Conservation (phyloP, 202 grass and related monocot genomes). For the Musa balbisiana region DNA sequence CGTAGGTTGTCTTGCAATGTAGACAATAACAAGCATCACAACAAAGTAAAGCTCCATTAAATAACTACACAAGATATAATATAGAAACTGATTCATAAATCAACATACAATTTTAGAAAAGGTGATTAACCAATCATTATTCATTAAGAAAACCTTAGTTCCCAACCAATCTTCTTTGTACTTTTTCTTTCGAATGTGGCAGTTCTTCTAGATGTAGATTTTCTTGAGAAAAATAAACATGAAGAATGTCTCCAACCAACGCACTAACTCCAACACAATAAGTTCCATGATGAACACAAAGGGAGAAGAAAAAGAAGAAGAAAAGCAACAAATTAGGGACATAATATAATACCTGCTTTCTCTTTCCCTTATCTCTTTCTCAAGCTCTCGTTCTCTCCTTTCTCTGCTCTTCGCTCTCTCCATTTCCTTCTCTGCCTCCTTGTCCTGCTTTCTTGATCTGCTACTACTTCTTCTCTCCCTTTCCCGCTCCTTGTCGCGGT, state of each 20-base stretch:
- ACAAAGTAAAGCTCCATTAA: not conserved
- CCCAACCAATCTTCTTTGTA: no score
- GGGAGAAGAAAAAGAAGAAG: no score
- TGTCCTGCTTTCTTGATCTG: constrained; percentile 14
- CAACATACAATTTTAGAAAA: not conserved
- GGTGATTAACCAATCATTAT: not conserved
- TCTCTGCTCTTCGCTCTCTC: constrained; percentile 26
- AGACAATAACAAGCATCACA: not conserved
- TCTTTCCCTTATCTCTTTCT: constrained; percentile 17
- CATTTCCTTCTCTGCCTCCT: constrained; percentile 25
- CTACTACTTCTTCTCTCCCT: constrained; percentile 27
- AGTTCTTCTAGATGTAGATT: not conserved
- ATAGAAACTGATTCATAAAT: not conserved
- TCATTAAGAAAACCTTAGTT: no score
- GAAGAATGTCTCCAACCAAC: no score
- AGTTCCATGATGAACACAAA: not conserved
- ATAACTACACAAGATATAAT: not conserved
- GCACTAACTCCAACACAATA: not conserved
- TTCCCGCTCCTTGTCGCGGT: constrained; percentile 33
- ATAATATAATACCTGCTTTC: constrained; percentile 12
- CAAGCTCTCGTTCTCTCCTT: constrained; percentile 16
- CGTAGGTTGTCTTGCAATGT: not conserved
- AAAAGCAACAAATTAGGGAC: not conserved
- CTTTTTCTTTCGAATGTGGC: not conserved
- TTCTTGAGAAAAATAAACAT: not conserved